phyloP scores from a whole-genome alignment of 1,284 basidiomycete species.

The Leccinum pachyderme region DNA sequence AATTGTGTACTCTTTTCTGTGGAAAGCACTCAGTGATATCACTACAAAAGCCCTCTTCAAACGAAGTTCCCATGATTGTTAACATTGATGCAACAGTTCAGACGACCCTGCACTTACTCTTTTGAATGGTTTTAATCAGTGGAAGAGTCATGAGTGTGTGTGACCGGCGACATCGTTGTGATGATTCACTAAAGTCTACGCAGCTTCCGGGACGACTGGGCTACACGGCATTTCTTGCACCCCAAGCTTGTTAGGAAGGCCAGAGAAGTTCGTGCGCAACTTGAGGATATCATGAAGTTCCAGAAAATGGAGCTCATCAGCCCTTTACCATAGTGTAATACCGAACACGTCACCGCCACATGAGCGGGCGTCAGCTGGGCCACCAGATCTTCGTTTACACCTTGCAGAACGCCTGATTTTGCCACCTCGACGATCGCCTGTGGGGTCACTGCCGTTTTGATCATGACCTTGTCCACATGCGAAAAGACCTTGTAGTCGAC shows the following conservation, averaged over 20 bases:
- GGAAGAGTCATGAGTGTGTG: conserved; percentile 89
- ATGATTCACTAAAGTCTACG: conserved; percentile 3
- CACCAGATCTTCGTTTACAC: conserved; percentile 32
- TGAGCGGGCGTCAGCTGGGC: conserved; percentile 44
- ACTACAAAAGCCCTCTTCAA: too few species aligned
- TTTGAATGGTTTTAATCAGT: conserved; percentile 96
- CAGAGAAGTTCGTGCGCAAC: conserved; percentile 92
- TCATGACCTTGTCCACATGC: conserved; percentile 41
- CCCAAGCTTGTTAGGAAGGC: conserved; percentile 95
- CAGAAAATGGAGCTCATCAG: conserved; percentile 90
- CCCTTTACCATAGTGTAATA: conserved; percentile 74
- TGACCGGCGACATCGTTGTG: background rate
- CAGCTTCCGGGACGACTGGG: conserved; percentile 92
- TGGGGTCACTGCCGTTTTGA: conserved; percentile 49
- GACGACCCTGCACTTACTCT: too few species aligned
- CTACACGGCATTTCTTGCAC: conserved; percentile 92
- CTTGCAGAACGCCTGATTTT: conserved; percentile 19
- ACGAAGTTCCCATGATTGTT: too few species aligned
- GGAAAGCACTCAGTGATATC: too few species aligned
- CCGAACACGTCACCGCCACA: conserved; percentile 60
- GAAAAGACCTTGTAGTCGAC: too few species aligned
- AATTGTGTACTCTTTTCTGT: too few species aligned
- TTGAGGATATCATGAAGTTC: conserved; percentile 98
- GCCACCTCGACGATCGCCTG: conserved; percentile 46
- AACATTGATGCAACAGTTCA: too few species aligned